phyloP scores from a whole-genome alignment of 1,284 basidiomycete species.

The Ganoderma meredithae region DNA sequence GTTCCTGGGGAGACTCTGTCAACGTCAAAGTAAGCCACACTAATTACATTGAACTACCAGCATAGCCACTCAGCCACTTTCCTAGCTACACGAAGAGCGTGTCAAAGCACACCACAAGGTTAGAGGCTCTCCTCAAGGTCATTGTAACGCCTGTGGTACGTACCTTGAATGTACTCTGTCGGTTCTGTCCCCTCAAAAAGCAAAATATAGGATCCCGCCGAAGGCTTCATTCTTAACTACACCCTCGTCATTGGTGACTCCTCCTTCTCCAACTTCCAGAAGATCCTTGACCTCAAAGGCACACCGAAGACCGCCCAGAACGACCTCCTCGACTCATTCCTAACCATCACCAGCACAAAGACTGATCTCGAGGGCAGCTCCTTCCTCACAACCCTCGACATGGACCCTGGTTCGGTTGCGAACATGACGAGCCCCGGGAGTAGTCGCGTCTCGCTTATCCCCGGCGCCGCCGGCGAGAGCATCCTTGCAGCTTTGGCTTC shows the following conservation, averaged over 20 bases:
- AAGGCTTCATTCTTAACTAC: conserved; percentile 95
- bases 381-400: conserved; percentile 91
- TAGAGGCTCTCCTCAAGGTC: conserved; percentile 94
- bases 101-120: conserved; percentile 78
- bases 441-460: conserved; percentile 60
- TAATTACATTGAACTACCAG: neutral
- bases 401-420: conserved; percentile 76
- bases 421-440: conserved; percentile 65
- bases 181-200: neutral
- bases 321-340: conserved; percentile 88
- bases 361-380: conserved; percentile 87
- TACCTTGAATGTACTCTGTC: conserved; percentile 21
- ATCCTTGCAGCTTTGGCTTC: conserved; percentile 66
- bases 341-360: conserved; percentile 90
- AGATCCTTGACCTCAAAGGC: conserved; percentile 97
- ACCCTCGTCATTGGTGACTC: conserved; percentile 91
- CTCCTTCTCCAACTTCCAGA: conserved; percentile 97
- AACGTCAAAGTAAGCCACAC: conserved; percentile 57
- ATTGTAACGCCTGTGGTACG: conserved; percentile 89
- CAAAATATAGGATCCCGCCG: conserved; percentile 75
- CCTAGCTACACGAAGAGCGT: conserved; percentile 83
- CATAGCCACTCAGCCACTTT: conserved; percentile 8
- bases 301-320: conserved; percentile 89
- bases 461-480: conserved; percentile 50
- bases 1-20: conserved; percentile 76